Evolutionary conservation across 2,329 filamentous ascomycete species (phyloP).

Genomic region (Fusarium dimerum): DNA sequence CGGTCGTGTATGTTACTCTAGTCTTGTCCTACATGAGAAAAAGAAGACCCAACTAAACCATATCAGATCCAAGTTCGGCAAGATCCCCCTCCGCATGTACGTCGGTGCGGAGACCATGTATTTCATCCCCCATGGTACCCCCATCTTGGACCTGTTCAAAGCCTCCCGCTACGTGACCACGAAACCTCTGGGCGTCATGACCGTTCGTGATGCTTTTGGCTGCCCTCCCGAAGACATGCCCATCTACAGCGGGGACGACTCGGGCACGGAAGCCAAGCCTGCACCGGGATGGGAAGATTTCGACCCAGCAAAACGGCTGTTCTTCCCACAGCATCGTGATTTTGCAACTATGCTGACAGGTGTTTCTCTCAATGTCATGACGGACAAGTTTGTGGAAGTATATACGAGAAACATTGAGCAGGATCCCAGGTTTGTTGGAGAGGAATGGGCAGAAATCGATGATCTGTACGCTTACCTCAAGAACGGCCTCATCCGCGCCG

Average conservation of each 20-base stretch:
- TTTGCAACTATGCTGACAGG: constrained; percentile 6
- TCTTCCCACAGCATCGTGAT: constrained; percentile 19
- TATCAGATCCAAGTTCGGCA: constrained; percentile 18
- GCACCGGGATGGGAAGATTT: constrained; percentile 13
- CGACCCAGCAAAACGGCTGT: constrained; percentile 6
- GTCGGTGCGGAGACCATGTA: constrained; percentile 19
- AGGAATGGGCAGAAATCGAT: constrained; percentile 11
- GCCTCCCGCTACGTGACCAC: constrained; percentile 14
- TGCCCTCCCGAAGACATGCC: constrained; percentile 9
- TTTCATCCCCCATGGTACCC: constrained; percentile 18
- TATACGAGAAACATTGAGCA: constrained; percentile 6
- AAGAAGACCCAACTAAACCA: background rate
- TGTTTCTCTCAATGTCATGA: constrained; percentile 5
- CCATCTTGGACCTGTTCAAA: constrained; percentile 17
- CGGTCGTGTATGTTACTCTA: constrained; percentile 2
- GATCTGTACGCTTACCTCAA: constrained; percentile 18
- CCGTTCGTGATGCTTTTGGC: constrained; percentile 19
- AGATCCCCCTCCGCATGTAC: constrained; percentile 15
- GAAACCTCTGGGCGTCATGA: constrained; percentile 13
- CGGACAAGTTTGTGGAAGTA: constrained; percentile 7
- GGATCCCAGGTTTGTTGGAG: constrained; percentile 2
- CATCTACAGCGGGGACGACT: constrained; percentile 10
- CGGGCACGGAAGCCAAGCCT: constrained; percentile 11
- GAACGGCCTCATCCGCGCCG: constrained; percentile 9
- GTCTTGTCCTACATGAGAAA: too few relatives aligned